A percentile compares a stretch with the other conserved stretches of the same genome.
phyloP scores from a whole-genome alignment of 2,329 filamentous ascomycete species.

The Juglanconis sp. region DNA sequence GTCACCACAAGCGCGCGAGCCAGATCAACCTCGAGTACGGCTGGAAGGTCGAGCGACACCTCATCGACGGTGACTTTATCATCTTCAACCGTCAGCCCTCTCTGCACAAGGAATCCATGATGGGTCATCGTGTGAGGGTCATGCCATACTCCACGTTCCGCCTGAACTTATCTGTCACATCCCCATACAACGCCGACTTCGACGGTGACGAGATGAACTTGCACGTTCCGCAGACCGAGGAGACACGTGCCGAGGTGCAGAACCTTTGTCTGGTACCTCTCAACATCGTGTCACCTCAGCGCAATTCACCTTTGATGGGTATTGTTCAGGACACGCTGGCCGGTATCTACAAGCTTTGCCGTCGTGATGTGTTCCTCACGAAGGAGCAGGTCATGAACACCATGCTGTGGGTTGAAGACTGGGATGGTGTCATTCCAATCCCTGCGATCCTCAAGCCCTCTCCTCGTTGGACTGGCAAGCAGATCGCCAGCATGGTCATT shows the following conservation, averaged over 20 bases:
- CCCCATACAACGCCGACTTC: conserved; percentile 99
- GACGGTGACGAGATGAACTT: conserved; percentile 99
- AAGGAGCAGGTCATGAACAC: conserved; percentile 95
- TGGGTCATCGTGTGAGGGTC: conserved; percentile 95
- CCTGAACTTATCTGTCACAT: conserved; percentile 94
- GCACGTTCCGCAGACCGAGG: conserved; percentile 96
- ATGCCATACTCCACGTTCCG: conserved; percentile 99
- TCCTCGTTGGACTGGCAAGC: conserved; percentile 96
- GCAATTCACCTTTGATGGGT: conserved; percentile 97
- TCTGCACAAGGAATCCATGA: conserved; percentile 99
- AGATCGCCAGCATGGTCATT: conserved; percentile 91
- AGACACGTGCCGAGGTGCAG: conserved; percentile 90
- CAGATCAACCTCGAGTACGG: conserved; percentile 89
- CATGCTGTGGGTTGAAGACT: conserved; percentile 94
- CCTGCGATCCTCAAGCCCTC: conserved; percentile 92
- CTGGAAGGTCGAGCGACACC: conserved; percentile 97
- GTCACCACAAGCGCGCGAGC: conserved; percentile 84
- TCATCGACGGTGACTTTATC: conserved; percentile 94
- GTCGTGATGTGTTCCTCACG: conserved; percentile 84
- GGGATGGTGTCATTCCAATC: conserved; percentile 91
- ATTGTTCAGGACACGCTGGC: conserved; percentile 98
- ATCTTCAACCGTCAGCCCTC: conserved; percentile 99
- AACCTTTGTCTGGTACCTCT: conserved; percentile 96
- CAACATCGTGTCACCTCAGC: conserved; percentile 96
- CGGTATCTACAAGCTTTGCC: conserved; percentile 94